phyloP scores from a whole-genome alignment of 2,329 filamentous ascomycete genomes.

The Aspergillus fijiensis region DNA sequence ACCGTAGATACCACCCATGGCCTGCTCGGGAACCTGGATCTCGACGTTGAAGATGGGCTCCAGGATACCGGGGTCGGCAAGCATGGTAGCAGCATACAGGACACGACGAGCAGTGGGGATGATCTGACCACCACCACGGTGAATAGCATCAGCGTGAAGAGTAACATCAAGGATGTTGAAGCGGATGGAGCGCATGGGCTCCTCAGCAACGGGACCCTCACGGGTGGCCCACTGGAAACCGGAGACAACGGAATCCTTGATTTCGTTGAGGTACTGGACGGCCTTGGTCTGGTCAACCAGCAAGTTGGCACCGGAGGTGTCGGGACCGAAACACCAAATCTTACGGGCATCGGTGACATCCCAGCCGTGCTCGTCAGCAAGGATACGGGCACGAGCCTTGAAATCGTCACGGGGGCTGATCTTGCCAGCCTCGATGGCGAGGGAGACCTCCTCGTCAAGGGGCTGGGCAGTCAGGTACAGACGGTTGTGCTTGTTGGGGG shows the following conservation, averaged over 20 bases:
- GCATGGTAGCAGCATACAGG: conserved; percentile 86
- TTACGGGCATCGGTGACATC: conserved; percentile 99
- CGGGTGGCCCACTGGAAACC: conserved; percentile 99
- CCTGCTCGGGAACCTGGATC: conserved; percentile 96
- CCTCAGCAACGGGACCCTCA: conserved; percentile 96
- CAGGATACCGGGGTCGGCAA: conserved; percentile 86
- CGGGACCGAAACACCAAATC: conserved; percentile 99
- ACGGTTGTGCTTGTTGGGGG: conserved; percentile 99
- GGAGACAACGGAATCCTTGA: conserved; percentile 99
- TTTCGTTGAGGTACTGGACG: conserved; percentile 99
- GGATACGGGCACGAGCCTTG: conserved; percentile 93
- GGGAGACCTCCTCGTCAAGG: conserved; percentile 84
- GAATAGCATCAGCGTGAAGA: conserved; percentile 98
- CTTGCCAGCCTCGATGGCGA: conserved; percentile 88
- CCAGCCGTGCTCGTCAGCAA: conserved; percentile 97
- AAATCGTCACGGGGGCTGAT: conserved; percentile 95
- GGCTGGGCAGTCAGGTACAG: conserved; percentile 93
- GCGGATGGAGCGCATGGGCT: conserved; percentile 94
- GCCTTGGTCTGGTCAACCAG: conserved; percentile 99
- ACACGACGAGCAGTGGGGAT: conserved; percentile 98
- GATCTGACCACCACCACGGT: conserved; percentile 98
- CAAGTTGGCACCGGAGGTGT: conserved; percentile 97
- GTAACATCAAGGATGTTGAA: conserved; percentile 99
- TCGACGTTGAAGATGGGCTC: conserved; percentile 99
- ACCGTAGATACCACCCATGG: conserved; percentile 99